A percentile compares a stretch with the other conserved stretches of the same genome.
phyloP scores from a whole-genome alignment of 2,329 filamentous ascomycete species.

The Zymoseptoria tritici region DNA sequence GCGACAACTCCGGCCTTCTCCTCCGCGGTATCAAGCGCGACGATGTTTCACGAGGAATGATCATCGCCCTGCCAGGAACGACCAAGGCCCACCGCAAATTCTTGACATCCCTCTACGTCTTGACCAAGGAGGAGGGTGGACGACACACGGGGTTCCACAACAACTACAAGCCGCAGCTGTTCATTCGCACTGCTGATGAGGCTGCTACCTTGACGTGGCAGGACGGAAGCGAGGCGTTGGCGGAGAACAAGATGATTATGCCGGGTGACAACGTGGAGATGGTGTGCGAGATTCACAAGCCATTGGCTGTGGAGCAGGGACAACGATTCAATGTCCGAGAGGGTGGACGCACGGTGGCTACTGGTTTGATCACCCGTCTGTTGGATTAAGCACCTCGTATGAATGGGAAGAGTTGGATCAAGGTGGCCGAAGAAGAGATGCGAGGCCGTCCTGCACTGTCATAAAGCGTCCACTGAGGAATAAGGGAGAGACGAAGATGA shows the following conservation, averaged over 20 bases:
- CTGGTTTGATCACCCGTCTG: slow-evolving; percentile 34
- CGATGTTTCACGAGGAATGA: slow-evolving; percentile 91
- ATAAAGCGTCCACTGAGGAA: no score
- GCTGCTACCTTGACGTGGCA: slow-evolving; percentile 76
- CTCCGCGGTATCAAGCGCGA: slow-evolving; percentile 94
- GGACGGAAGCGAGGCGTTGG: slow-evolving; percentile 65
- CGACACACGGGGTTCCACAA: slow-evolving; percentile 90
- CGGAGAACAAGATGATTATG: slow-evolving; percentile 74
- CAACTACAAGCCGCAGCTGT: slow-evolving; percentile 97
- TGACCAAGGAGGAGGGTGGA: slow-evolving; percentile 96
- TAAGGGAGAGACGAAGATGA: neutral
- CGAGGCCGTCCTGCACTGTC: neutral
- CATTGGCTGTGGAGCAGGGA: slow-evolving; percentile 80
- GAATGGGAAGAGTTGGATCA: neutral
- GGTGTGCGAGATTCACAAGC: slow-evolving; percentile 76
- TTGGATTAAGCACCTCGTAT: slow-evolving; percentile 25
- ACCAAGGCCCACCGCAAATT: slow-evolving; percentile 87
- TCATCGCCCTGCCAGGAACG: slow-evolving; percentile 73
- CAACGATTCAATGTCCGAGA: slow-evolving; percentile 98
- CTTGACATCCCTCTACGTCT: slow-evolving; percentile 90
- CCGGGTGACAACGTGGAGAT: slow-evolving; percentile 99
- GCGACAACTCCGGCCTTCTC: slow-evolving; percentile 96
- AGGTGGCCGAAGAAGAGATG: no score
- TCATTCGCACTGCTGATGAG: slow-evolving; percentile 80
- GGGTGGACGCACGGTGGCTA: slow-evolving; percentile 61